These are phyloP conservation scores for Gyromitra esculenta DNA, from an alignment of 2,329 filamentous ascomycete genomes.

Conservation along the genomic window DNA sequence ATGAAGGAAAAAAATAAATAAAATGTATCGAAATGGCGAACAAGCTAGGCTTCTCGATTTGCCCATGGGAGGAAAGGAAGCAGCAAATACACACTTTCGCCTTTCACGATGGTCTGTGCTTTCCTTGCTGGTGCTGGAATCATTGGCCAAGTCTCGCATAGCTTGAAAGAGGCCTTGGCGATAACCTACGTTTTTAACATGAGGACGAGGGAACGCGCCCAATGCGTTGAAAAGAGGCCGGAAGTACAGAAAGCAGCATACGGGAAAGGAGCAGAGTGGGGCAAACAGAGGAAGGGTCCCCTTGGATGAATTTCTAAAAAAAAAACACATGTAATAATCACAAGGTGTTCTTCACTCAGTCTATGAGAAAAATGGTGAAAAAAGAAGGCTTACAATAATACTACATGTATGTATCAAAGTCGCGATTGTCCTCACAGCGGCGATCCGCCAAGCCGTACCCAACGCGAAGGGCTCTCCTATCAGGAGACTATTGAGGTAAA, in stretches of 20 bases:
- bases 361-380: neutral
- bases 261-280: neutral
- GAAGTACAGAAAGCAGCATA: neutral
- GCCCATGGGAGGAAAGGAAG: neutral
- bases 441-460: neutral
- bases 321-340: neutral
- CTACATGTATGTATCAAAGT: neutral
- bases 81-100: slow-evolving; percentile 9
- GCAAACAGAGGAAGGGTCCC: neutral
- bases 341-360: neutral
- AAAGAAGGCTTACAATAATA: neutral
- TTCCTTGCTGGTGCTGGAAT: neutral
- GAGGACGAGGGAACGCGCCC: neutral
- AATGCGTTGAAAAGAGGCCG: neutral
- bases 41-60: slow-evolving; percentile 2
- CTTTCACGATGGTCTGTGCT: slow-evolving; percentile 17
- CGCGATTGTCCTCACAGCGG: neutral
- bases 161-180: neutral
- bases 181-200: slow-evolving; percentile 9
- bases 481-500: neutral
- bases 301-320: neutral
- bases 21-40: slow-evolving; percentile 26
- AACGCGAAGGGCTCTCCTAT: neutral
- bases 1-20: slow-evolving; percentile 12
- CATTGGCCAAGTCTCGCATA: slow-evolving; percentile 19